A percentile compares a stretch with the other conserved stretches of the same genome.
Conservation (phyloP, 352 stramenopile genomes). For the Globisporangium mamillatum region DNA sequence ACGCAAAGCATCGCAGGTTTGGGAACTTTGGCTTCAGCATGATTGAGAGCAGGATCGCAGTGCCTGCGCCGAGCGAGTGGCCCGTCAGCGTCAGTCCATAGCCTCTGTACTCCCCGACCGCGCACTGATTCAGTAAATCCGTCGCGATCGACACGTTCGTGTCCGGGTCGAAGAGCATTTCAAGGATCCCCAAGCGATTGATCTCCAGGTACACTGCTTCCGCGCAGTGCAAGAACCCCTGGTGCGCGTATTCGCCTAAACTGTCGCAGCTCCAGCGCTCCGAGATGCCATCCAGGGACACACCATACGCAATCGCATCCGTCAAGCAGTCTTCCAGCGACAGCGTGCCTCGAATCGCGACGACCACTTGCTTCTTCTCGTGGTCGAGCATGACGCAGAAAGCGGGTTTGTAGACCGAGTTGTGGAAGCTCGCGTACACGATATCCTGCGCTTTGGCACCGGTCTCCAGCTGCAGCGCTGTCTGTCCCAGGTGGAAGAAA, state of each 20-base stretch:
- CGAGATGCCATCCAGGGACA: slow-evolving; percentile 66
- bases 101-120: slow-evolving; percentile 55
- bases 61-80: slow-evolving; percentile 80
- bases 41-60: slow-evolving; percentile 68
- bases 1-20: slow-evolving; percentile 77
- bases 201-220: slow-evolving; percentile 75
- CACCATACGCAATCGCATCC: slow-evolving; percentile 81
- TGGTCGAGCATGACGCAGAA: slow-evolving; percentile 85
- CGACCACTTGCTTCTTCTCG: slow-evolving; percentile 61
- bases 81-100: slow-evolving; percentile 76
- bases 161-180: slow-evolving; percentile 83
- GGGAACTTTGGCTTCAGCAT: slow-evolving; percentile 80
- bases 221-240: slow-evolving; percentile 78
- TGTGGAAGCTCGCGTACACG: slow-evolving; percentile 78
- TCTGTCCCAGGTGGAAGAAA: slow-evolving; percentile 76
- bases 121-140: slow-evolving; percentile 59
- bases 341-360: slow-evolving; percentile 81
- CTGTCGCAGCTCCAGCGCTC: slow-evolving; percentile 70
- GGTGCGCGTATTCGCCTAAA: slow-evolving; percentile 68
- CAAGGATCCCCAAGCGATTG: slow-evolving; percentile 62
- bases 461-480: slow-evolving; percentile 80
- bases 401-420: slow-evolving; percentile 76
- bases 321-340: slow-evolving; percentile 88
- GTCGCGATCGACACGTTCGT: slow-evolving; percentile 40
- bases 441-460: slow-evolving; percentile 61